Evolutionary conservation across 441 rosid species (phyloP), one percentile per base, ranked within the genome.

Genomic region (Eutrema salsugineum): DNA sequence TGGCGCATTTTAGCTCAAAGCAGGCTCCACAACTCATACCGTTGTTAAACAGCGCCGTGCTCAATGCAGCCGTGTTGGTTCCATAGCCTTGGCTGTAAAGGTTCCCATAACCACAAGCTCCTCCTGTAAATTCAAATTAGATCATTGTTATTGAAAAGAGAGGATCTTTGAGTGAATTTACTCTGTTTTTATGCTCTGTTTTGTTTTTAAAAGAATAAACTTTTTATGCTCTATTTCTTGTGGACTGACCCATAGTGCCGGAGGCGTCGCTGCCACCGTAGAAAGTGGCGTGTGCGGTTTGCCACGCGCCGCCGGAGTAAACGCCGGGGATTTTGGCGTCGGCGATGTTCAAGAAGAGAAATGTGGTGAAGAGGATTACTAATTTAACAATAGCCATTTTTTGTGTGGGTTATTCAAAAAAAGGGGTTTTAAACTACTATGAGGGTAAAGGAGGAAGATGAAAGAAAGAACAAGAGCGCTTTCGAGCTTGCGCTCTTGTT

Each of bases 191-290:
- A 17, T 44, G 44, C 38, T 53, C 70, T 61, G 74, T 57, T 57
- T n/a, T n/a, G n/a, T 9, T n/a, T n/a, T n/a, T 11, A 24, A 24
- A 28, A 28, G 5, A 28, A 0, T 28, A 5, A 28, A 24, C 6
- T 30, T 5, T 30, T 1, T 30, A 30, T 30, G 33, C 33, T 30
- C 33, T 30, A 15, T 43, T 50, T 57, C 36, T 0, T 9, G n/a
- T 9, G 66, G 53, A 63, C 75, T 75, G 8, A 90, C 96, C 93
- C 93, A 88, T 88, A 2, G 93, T 90, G 38, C 96, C 96, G 20
- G 93, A 85, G 70, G 93, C 91, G 70, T 90, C 93, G n/a, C 66
- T 79, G 43, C 93, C 91, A 2, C 93, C 93, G 38, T 90, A 90
- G 68, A 88, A 90, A 48, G 96, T 88, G 38, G 96, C 93, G 55